These are phyloP conservation scores for Ophiostoma sp. DNA, from an alignment of 2,329 filamentous ascomycete genomes.

Conservation along the genomic window DNA sequence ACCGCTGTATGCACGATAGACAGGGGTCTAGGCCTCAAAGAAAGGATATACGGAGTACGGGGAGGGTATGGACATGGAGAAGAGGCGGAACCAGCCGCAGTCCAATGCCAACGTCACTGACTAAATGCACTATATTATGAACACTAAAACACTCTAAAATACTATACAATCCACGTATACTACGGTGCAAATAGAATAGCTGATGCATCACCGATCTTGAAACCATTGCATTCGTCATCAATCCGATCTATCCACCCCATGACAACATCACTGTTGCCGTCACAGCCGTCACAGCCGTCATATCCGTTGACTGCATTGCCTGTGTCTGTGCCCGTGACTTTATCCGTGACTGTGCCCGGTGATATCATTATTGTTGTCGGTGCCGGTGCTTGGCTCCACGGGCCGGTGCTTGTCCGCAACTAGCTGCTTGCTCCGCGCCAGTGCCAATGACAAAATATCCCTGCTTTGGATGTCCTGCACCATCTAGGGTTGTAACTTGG, in stretches of 20 bases:
- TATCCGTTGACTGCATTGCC: neutral
- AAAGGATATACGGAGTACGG: neutral
- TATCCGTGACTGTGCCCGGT: neutral
- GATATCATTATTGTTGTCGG: neutral
- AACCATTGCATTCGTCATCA: neutral
- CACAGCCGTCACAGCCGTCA: neutral
- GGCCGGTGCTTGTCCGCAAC: too few relatives aligned
- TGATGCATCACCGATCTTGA: neutral
- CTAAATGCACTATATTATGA: neutral
- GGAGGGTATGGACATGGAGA: neutral
- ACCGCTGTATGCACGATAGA: neutral
- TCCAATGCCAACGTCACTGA: neutral
- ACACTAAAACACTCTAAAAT: too few relatives aligned
- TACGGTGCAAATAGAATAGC: neutral
- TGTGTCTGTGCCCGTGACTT: neutral
- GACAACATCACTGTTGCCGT: too few relatives aligned
- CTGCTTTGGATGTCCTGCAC: neutral
- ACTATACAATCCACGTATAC: too few relatives aligned
- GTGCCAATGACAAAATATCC: too few relatives aligned
- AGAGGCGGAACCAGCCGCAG: neutral
- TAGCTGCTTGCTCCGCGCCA: neutral
- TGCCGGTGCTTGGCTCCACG: neutral
- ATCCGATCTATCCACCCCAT: too few relatives aligned
- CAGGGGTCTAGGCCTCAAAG: neutral
- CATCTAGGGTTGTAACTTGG: too few relatives aligned